A percentile compares a stretch with the other conserved stretches of the same genome.
phyloP scores from a whole-genome alignment of 331 rosid genomes.

The Spiraea crenata region DNA sequence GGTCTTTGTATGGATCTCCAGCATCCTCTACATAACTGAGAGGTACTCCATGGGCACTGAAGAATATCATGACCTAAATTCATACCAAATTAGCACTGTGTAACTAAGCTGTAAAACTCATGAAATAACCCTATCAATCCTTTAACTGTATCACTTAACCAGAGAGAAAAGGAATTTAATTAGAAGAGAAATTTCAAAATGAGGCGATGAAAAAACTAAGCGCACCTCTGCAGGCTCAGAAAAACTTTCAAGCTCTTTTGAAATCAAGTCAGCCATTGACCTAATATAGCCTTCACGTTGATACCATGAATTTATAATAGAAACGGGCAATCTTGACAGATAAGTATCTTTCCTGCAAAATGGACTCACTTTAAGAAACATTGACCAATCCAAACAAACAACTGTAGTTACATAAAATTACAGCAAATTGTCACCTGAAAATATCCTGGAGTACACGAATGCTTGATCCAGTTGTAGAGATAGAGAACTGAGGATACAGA shows the following conservation, averaged over 20 bases:
- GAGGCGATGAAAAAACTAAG: slow-evolving; percentile 25
- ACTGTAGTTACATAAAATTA: background rate
- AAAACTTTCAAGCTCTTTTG: slow-evolving; percentile 66
- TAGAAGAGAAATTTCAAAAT: slow-evolving; percentile 16
- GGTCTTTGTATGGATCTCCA: slow-evolving; percentile 96
- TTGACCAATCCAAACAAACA: slow-evolving; percentile 15
- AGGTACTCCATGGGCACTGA: slow-evolving; percentile 99
- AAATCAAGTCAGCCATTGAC: slow-evolving; percentile 94
- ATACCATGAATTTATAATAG: slow-evolving; percentile 93
- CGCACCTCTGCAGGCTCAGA: slow-evolving; percentile 69
- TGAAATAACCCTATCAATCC: background rate
- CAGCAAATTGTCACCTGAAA: slow-evolving; percentile 55
- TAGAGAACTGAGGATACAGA: slow-evolving; percentile 94
- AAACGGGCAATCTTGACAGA: slow-evolving; percentile 81
- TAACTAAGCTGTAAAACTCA: slow-evolving; percentile 5
- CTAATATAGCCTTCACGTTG: slow-evolving; percentile 81
- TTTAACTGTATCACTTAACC: slow-evolving; percentile 6
- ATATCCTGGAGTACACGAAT: slow-evolving; percentile 66
- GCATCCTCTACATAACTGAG: slow-evolving; percentile 90
- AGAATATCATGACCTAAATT: slow-evolving; percentile 78
- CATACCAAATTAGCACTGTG: background rate
- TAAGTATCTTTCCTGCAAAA: slow-evolving; percentile 72
- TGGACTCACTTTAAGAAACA: slow-evolving; percentile 30
- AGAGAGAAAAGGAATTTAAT: background rate
- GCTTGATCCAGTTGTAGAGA: slow-evolving; percentile 98